Conservation (phyloP, 495 filamentous ascomycete genomes). For the Hypomontagnella monticulosa region DNA sequence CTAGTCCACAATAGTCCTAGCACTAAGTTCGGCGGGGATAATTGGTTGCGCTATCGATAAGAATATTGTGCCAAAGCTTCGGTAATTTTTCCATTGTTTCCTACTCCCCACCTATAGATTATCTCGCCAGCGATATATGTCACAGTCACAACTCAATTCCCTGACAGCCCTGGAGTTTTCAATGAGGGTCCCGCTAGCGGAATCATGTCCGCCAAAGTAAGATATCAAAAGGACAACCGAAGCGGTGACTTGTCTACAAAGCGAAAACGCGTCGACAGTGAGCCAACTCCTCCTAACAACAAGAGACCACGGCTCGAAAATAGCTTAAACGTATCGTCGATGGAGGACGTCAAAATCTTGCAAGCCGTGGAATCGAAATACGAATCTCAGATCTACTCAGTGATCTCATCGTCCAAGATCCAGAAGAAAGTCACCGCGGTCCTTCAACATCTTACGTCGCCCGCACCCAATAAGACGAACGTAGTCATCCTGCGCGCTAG, state of each 20-base stretch:
- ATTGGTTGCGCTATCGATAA: slow-evolving; percentile 25
- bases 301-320: slow-evolving; percentile 37
- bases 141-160: not conserved
- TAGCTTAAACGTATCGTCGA: slow-evolving; percentile 33
- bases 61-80: too few relatives aligned
- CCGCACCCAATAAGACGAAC: slow-evolving; percentile 40
- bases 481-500: slow-evolving; percentile 61
- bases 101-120: too few relatives aligned
- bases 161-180: not conserved
- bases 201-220: slow-evolving; percentile 24
- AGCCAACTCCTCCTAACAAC: slow-evolving; percentile 22
- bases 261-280: slow-evolving; percentile 42
- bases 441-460: slow-evolving; percentile 50
- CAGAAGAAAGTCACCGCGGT: slow-evolving; percentile 60
- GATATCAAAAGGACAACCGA: slow-evolving; percentile 10
- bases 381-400: slow-evolving; percentile 54
- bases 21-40: not conserved
- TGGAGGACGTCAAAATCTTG: slow-evolving; percentile 35
- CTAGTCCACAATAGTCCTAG: too few relatives aligned
- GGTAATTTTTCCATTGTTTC: too few relatives aligned
- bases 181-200: slow-evolving; percentile 17
- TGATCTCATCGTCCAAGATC: slow-evolving; percentile 67
- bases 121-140: not conserved
- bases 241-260: slow-evolving; percentile 20
- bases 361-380: slow-evolving; percentile 43